Conservation (phyloP, 2,329 filamentous ascomycete species). For the Colletotrichum sp. region DNA sequence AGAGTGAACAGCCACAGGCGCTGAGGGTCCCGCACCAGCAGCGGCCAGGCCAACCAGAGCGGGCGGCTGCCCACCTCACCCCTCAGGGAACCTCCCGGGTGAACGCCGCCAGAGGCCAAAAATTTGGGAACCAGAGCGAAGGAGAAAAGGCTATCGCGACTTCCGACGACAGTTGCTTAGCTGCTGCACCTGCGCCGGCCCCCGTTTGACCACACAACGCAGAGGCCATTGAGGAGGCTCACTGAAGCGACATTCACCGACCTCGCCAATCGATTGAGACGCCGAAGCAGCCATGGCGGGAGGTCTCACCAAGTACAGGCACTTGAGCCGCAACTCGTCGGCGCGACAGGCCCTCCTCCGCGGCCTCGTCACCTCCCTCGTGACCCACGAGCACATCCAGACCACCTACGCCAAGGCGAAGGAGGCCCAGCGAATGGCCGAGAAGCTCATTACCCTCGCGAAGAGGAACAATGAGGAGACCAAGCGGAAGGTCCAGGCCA, state of each 20-base stretch:
- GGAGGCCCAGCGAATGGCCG: conserved; percentile 90
- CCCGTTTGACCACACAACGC: neutral
- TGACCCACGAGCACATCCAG: conserved; percentile 90
- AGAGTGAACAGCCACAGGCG: neutral
- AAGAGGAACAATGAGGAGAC: conserved; percentile 92
- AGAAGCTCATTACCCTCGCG: conserved; percentile 91
- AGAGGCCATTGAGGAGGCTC: conserved; percentile 18
- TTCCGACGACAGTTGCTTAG: conserved; percentile 22
- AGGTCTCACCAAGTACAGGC: conserved; percentile 84
- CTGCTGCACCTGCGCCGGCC: neutral
- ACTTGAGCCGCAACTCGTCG: conserved; percentile 82
- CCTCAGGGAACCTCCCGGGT: conserved; percentile 1
- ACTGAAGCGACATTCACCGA: neutral
- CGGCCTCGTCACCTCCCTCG: conserved; percentile 93
- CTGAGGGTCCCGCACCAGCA: neutral
- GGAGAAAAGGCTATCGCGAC: neutral
- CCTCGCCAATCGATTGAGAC: neutral
- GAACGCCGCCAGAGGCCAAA: conserved; percentile 10
- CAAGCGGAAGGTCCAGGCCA: conserved; percentile 74
- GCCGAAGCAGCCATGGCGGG: conserved; percentile 71
- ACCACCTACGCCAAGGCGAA: conserved; percentile 98
- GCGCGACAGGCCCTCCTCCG: conserved; percentile 92
- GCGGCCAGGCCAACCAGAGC: conserved; percentile 3
- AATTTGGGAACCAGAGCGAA: conserved; percentile 3
- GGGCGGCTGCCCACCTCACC: neutral